Evolutionary conservation across 225 moss, liverwort and hornwort species (phyloP), one percentile per base, ranked within the genome.

Genomic region (Physcomitrellopsis africana): DNA sequence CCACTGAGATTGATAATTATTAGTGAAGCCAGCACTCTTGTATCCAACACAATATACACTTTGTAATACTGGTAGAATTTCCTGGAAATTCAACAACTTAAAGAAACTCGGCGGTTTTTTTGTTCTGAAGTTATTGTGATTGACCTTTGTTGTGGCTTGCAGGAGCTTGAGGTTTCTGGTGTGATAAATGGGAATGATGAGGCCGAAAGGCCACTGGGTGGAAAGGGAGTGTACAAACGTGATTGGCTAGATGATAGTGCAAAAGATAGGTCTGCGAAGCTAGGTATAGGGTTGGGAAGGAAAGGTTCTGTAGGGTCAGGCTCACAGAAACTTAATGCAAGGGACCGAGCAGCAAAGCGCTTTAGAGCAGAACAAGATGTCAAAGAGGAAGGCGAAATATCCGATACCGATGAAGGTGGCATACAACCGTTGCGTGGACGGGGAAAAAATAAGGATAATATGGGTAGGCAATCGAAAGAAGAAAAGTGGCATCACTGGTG

Each of bases 401-500:
- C 99, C 13, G 99, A 99, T 74, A 89, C 93, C 44, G 99, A 99
- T 54, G 89, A 88, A 83, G 85, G 83, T 57, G 83, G 71, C 61
- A 70, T 22, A 17, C 83, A 86, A 47, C 90, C 90, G 73, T 84
- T 68, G 41, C 87, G 84, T 65, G 85, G 89, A 12, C 78, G 94
- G 43, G 86, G 82, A 59, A 80, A 88, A 68, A 81, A 72, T 32
- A 96, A 89, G 67, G 92, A 89, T 22, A 73, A 70, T 5, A 16
- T 81, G 46, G 93, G 89, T 11, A 89, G 84, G 84, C 89, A 89
- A 71, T 89, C 93, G 12, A 99, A 95, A 79, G 99, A 99, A 70
- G 89, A 81, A 65, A 95, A 95, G 69, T 99, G 99, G 99, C 95
- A 95, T 78, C 93, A 93, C 18, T 99, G 99, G 99, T 99, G 99